Evolutionary conservation across 192 early-diverging fungal species (phyloP), one percentile per base, ranked within the genome.

Genomic region (Backusella psychrophila): DNA sequence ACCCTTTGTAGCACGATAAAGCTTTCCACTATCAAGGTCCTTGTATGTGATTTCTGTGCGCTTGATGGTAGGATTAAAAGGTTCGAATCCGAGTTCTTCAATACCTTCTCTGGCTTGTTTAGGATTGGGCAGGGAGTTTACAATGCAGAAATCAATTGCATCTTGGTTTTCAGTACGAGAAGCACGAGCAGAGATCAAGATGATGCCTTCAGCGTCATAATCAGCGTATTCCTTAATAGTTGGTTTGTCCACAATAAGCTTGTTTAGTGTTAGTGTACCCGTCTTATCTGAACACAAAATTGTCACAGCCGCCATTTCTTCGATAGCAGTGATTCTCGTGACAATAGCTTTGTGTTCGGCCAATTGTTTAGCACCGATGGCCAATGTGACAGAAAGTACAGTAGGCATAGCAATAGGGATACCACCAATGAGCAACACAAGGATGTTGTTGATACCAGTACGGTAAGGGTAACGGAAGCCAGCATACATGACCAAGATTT

Each of bases 211-310:
- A 11, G 78, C 78, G 56, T 81, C 73, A 75, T 87, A 80, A 42
- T 90, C 90, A 39, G 89, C 89, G 80, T 94, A 94, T 79, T 84
- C 80, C 81, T 87, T 91, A 82, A 94, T 87, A 73, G 91, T 88
- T 77, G 89, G 81, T 42, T 85, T 84, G 80, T 90, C 90, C 76
- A 93, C 90, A 79, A 88, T 91, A 34, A 92, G 86, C 82, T 93
- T 90, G 88, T 96, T 97, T 26, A 95, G 80, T 31, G 96, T 97
- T 35, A 97, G 87, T n/a, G 96, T 97, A 78, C 96, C 96, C 66
- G 96, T 97, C 89, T 97, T 97, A 88, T 97, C 95, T 31, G 94
- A 94, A 87, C 94, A 96, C 78, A 97, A 92, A 75, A 92, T 91
- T 73, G 90, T 91, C 35, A 93, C 91, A 75, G 89, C 91, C n/a